Base-by-base conservation (phyloP, 2,329 filamentous ascomycete genomes). In the Talaromyces funiculosus region DNA sequence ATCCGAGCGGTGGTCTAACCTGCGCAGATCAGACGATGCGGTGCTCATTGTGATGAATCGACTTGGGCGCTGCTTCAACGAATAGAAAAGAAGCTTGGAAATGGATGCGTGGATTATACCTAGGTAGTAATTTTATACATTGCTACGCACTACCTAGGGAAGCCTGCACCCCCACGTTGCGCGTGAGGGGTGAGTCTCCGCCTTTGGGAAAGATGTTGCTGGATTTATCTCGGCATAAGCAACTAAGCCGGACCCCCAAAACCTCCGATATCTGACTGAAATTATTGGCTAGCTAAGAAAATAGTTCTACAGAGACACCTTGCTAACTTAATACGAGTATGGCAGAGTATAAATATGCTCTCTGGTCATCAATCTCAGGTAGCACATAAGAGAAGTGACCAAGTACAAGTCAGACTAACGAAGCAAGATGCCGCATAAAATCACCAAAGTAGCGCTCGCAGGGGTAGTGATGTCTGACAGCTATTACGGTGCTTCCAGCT, bases 381-480 rank as follows among this genome's bases (percentile, higher is more conserved):
- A 18, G n/a, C 24, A 47, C 24, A 9, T 16, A 35, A 20, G n/a
- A 18, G 16, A 18, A 20, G n/a, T 6, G n/a, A 51, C 22, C 9
- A 33, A 33, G 24, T 8, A 37, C 29, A 22, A 26, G 26, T 49
- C 38, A 45, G 37, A 33, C 33, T 3, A 35, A 31, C 9, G 16
- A 10, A 33, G 20, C 37, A 10, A 49, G 43, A 60, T 56, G 59
- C 5, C 53, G 10, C 24, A 16, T 24, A 60, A 24, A n/a, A 57
- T 60, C 42, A 60, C 35, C 14, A 60, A 60, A 16, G 59, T 60
- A 31, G 53, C 53, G 22, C 53, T 60, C 20, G 59, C 59, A 5
- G 59, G 59, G 59, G 59, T 60, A 38, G 22, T 22, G 12, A 35
- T 14, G 10, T 33, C 9, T 51, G 5, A 51, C 3, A 16, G 18